A percentile compares a stretch with the other conserved stretches of the same genome.
Evolutionary conservation across 1,284 basidiomycete species (phyloP).

Genomic region (Tilletia indica): DNA sequence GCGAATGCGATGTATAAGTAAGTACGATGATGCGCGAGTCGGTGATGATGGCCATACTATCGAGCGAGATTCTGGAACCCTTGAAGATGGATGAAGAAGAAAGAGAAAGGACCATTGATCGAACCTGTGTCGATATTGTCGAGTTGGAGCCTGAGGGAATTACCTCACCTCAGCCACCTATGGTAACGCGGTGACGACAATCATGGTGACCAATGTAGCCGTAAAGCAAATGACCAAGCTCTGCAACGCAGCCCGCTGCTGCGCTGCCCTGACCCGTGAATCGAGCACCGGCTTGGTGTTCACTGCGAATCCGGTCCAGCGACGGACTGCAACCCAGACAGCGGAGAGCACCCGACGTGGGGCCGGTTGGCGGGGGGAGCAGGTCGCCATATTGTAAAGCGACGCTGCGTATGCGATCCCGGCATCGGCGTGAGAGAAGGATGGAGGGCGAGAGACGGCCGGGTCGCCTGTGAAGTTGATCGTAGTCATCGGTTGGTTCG

Average conservation of each 20-base stretch:
- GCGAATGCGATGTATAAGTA: too few relatives aligned
- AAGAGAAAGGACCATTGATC: too few relatives aligned
- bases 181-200: constrained; percentile 34
- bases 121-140: too few relatives aligned
- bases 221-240: constrained; percentile 29
- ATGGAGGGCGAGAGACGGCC: not conserved
- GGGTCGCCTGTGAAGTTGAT: not conserved
- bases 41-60: too few relatives aligned
- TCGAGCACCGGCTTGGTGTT: constrained; percentile 37
- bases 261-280: constrained; percentile 30
- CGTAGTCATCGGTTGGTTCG: not conserved
- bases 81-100: too few relatives aligned
- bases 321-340: constrained; percentile 28
- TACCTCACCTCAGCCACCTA: constrained; percentile 12
- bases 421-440: not conserved
- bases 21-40: too few relatives aligned
- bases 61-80: too few relatives aligned
- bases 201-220: constrained; percentile 27
- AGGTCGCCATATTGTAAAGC: constrained; percentile 10
- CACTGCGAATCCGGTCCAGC: constrained; percentile 37
- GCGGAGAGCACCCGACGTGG: not conserved
- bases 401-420: constrained; percentile 6
- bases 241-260: constrained; percentile 36
- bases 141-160: too few relatives aligned
- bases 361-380: not conserved